These are phyloP conservation scores for Blumeria hordei DNA, from an alignment of 2,329 filamentous ascomycete species.

Conservation along the genomic window DNA sequence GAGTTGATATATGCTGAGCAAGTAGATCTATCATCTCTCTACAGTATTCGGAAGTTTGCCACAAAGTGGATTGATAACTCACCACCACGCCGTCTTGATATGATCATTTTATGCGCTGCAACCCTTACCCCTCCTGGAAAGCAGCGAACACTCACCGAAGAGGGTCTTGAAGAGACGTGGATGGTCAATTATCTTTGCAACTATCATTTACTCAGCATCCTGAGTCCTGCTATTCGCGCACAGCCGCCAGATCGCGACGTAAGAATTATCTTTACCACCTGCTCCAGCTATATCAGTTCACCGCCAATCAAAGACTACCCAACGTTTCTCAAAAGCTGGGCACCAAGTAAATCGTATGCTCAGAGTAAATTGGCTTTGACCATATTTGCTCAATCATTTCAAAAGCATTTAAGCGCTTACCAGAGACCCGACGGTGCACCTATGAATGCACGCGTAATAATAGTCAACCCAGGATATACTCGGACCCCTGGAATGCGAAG, in stretches of 20 bases:
- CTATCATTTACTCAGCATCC: slow-evolving; percentile 78
- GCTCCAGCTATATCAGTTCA: slow-evolving; percentile 65
- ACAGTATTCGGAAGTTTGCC: slow-evolving; percentile 78
- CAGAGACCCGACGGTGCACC: slow-evolving; percentile 62
- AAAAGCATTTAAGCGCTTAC: slow-evolving; percentile 74
- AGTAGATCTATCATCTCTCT: slow-evolving; percentile 68
- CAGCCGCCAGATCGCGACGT: slow-evolving; percentile 91
- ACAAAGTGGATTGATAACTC: slow-evolving; percentile 97
- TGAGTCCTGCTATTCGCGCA: slow-evolving; percentile 70
- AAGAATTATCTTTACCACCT: slow-evolving; percentile 64
- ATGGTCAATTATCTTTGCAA: slow-evolving; percentile 89
- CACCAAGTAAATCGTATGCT: slow-evolving; percentile 33
- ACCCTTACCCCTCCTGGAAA: slow-evolving; percentile 47
- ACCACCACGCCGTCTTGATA: slow-evolving; percentile 69
- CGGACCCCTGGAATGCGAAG: slow-evolving; percentile 71
- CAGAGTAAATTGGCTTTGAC: slow-evolving; percentile 58
- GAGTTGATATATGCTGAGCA: slow-evolving; percentile 86
- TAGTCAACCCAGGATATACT: slow-evolving; percentile 67
- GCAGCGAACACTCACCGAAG: slow-evolving; percentile 34
- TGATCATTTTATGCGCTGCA: slow-evolving; percentile 70
- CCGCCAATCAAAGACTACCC: slow-evolving; percentile 34
- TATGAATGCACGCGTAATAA: slow-evolving; percentile 58
- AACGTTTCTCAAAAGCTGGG: slow-evolving; percentile 23
- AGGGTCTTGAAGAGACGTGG: slow-evolving; percentile 77
- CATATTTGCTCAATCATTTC: slow-evolving; percentile 71